Evolutionary conservation across 371 early-diverging fungal genomes (phyloP).

Genomic region (Mortierella polycephala): DNA sequence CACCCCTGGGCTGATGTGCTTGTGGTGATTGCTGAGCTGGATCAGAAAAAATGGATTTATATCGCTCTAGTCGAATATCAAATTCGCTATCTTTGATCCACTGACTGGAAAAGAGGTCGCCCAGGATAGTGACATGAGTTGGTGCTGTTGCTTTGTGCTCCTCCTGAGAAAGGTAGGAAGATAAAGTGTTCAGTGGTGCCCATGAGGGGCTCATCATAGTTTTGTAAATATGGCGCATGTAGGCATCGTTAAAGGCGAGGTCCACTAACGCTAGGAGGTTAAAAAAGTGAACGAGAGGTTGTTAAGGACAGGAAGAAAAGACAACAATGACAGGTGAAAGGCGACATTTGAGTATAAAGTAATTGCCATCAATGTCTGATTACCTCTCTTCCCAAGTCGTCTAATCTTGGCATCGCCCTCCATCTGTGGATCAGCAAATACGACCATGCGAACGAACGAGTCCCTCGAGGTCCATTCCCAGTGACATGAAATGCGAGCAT

Average conservation of each 20-base stretch:
- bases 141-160: slow-evolving; percentile 25
- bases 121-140: slow-evolving; percentile 60
- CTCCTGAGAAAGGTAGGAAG: not conserved
- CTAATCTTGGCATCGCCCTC: slow-evolving; percentile 66
- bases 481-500: slow-evolving; percentile 47
- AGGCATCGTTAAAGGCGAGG: slow-evolving; percentile 62
- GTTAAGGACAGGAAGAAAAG: not conserved
- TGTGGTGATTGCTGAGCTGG: slow-evolving; percentile 8
- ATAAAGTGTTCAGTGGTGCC: slow-evolving; percentile 14
- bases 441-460: slow-evolving; percentile 53
- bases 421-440: slow-evolving; percentile 69
- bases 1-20: not conserved
- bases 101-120: slow-evolving; percentile 67
- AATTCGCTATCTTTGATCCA: slow-evolving; percentile 62
- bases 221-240: slow-evolving; percentile 60
- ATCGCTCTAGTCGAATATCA: slow-evolving; percentile 57
- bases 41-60: slow-evolving; percentile 57
- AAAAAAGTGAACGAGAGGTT: not conserved
- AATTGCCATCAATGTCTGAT: not conserved
- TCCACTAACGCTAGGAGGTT: slow-evolving; percentile 52
- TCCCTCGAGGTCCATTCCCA: slow-evolving; percentile 36
- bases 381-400: slow-evolving; percentile 59
- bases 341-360: not conserved
- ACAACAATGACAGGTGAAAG: not conserved
- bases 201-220: slow-evolving; percentile 55